Evolutionary conservation across 805 yeast genomes (phyloP), one percentile per base, ranked within the genome.

Genomic region (Pichia gijzeniarum): DNA sequence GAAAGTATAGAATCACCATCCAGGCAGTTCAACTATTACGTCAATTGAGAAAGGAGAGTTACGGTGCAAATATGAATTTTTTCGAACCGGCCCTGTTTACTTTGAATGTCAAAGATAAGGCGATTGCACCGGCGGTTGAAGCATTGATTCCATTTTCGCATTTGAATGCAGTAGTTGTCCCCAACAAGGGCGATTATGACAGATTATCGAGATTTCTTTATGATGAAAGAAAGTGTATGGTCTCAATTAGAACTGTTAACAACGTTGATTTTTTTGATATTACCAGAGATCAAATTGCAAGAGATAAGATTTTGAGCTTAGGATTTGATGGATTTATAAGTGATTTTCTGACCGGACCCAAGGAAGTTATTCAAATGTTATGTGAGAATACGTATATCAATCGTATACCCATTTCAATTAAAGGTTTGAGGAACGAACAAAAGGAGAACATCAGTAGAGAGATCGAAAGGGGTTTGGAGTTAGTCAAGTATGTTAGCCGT

Each of bases 291-390:
- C 38, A 41, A 28, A 36, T 54, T 25, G 35, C 52, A 2, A 33
- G 47, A 14, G 50, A 47, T 3, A 48, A 38, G 12, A 53, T 88
- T 2, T 55, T 51, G 25, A 31, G 46, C 0, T 61, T 68, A 19
- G 96, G 96, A 0, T 89, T 93, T 61, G 95, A 85, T 45, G 93
- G 95, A 1, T 86, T 77, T 56, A 53, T 89, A 21, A 62, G 74
- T 2, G 96, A 93, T 54, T 77, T 77, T 50, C 56, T 91, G 2
- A 62, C 65, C 2, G 98, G 96, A 1, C 95, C 96, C 1, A 57
- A 62, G 5, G 74, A 75, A 9, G 95, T 91, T 1, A 58, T 87
- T 41, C 71, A 73, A 44, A 87, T 85, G 88, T 69, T 90, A 28
- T 79, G 84, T 51, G 80, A 76, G 49, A 64, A 64, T 32, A 70